Evolutionary conservation across 1,284 basidiomycete species (phyloP).

Genomic region (Paramarasmius palmivorus): DNA sequence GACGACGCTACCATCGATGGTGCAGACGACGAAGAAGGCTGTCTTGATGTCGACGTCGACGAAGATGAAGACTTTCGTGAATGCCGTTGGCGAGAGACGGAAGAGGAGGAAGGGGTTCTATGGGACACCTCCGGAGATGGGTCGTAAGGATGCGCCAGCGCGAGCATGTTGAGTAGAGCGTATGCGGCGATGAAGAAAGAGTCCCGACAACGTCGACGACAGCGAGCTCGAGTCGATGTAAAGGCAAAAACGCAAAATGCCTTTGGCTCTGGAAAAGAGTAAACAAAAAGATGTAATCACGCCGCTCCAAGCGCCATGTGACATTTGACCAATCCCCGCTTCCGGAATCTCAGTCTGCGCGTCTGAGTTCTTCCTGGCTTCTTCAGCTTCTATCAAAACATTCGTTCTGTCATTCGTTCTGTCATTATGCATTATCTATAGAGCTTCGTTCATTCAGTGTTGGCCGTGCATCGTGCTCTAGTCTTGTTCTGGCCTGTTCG

Average conservation of each 20-base stretch:
- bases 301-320: too few species aligned
- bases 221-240: not conserved
- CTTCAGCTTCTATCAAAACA: too few species aligned
- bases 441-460: too few species aligned
- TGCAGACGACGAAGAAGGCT: constrained; percentile 14
- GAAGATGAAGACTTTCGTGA: constrained; percentile 17
- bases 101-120: constrained; percentile 14
- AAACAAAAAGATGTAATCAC: not conserved
- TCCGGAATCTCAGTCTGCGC: too few species aligned
- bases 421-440: too few species aligned
- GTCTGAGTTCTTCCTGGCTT: too few species aligned
- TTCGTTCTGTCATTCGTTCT: too few species aligned
- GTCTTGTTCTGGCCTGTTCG: too few species aligned
- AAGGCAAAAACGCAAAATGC: not conserved
- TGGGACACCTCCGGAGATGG: constrained; percentile 21
- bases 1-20: constrained; percentile 16
- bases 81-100: not conserved
- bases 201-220: not conserved
- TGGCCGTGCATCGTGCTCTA: too few species aligned
- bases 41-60: constrained; percentile 22
- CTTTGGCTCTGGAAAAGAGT: not conserved
- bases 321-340: too few species aligned
- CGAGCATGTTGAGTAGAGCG: constrained; percentile 33
- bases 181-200: not conserved
- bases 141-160: constrained; percentile 37